These are phyloP conservation scores for Arachnopeziza araneosa DNA, from an alignment of 2,329 filamentous ascomycete genomes.

Conservation along the genomic window DNA sequence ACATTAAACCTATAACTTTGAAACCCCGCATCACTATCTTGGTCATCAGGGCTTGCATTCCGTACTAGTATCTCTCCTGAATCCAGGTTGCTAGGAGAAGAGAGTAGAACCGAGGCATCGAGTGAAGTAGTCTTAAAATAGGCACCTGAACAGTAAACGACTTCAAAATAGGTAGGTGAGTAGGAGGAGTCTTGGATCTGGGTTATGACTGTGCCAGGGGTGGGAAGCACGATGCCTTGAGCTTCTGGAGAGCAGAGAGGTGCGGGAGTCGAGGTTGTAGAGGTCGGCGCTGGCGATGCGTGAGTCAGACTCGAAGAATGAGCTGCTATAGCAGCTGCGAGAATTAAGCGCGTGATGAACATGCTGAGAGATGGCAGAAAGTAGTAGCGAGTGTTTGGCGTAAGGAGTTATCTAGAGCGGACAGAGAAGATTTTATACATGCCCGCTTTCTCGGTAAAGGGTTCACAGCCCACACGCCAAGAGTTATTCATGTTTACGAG, in stretches of 20 bases:
- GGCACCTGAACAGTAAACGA: not conserved
- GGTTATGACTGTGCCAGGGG: not conserved
- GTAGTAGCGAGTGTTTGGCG: not conserved
- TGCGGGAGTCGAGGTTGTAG: not conserved
- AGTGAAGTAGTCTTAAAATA: not conserved
- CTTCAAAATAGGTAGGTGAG: not conserved
- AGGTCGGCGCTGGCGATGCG: not conserved
- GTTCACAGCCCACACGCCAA: too few relatives aligned
- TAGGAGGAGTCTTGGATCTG: not conserved
- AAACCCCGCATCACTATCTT: not conserved
- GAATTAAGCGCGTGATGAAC: not conserved
- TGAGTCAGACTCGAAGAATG: not conserved
- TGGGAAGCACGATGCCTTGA: not conserved
- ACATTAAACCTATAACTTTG: not conserved
- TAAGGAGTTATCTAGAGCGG: not conserved
- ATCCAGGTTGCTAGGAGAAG: not conserved
- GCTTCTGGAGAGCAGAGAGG: not conserved
- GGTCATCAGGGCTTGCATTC: not conserved
- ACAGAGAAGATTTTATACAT: not conserved
- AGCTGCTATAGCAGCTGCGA: not conserved
- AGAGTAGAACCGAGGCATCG: not conserved
- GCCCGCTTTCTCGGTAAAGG: too few relatives aligned
- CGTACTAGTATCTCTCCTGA: not conserved
- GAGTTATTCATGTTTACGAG: too few relatives aligned
- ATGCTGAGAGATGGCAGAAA: not conserved